Percentiles rank a stretch among this genome's conserved stretches.
Conservation (phyloP, 768 basidiomycete genomes). For the Leccinum uliginosum region DNA sequence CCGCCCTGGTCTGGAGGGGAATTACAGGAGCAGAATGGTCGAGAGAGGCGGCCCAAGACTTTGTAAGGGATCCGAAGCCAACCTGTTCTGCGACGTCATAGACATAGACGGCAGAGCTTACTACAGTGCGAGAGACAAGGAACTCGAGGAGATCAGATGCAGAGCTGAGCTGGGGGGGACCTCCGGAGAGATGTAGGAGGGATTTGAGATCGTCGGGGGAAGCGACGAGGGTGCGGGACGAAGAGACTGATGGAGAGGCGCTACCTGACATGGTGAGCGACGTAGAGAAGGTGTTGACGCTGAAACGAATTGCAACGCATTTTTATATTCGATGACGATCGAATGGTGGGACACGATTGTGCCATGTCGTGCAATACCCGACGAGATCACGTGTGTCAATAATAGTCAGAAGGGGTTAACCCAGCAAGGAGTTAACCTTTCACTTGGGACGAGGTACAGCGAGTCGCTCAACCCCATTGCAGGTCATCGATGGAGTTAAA, state of each 20-base stretch:
- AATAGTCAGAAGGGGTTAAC: not conserved
- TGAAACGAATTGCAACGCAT: not conserved
- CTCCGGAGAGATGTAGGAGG: constrained; percentile 1
- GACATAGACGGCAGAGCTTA: constrained; percentile 68
- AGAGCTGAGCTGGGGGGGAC: constrained; percentile 22
- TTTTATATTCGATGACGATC: not conserved
- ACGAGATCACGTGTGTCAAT: constrained; percentile 27
- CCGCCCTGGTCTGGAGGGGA: constrained; percentile 75
- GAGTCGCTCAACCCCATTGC: not conserved
- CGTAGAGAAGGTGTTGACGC: not conserved
- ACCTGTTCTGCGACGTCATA: constrained; percentile 82
- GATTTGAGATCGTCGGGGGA: constrained; percentile 30
- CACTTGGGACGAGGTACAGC: not conserved
- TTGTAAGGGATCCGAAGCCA: constrained; percentile 75
- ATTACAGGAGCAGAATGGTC: constrained; percentile 51
- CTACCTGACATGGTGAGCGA: constrained; percentile 4
- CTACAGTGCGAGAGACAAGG: constrained; percentile 50
- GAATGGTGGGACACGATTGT: constrained; percentile 27
- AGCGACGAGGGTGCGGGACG: constrained; percentile 34
- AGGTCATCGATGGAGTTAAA: no score
- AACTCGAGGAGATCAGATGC: constrained; percentile 68
- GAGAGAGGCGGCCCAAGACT: constrained; percentile 51
- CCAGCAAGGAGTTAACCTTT: not conserved
- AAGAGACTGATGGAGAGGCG: constrained; percentile 3
- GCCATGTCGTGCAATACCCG: constrained; percentile 25